These are phyloP conservation scores for Ascochyta pisi DNA, from an alignment of 2,329 filamentous ascomycete species.

Conservation along the genomic window DNA sequence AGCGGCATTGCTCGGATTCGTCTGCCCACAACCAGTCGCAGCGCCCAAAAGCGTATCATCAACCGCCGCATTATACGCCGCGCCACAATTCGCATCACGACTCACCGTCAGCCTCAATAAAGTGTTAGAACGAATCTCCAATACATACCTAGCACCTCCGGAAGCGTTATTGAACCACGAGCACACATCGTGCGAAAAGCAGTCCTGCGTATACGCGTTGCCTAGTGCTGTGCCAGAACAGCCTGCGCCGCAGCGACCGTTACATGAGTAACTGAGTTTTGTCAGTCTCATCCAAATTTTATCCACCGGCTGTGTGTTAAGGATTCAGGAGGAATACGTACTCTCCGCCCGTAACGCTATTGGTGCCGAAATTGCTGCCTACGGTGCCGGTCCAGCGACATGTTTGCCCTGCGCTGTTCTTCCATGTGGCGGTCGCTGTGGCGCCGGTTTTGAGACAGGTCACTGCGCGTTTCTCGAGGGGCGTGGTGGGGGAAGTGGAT, in stretches of 20 bases:
- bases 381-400: constrained; percentile 56
- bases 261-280: constrained; percentile 56
- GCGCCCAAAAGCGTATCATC: constrained; percentile 54
- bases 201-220: constrained; percentile 60
- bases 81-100: constrained; percentile 59
- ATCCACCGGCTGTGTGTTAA: not conserved
- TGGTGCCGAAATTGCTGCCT: constrained; percentile 58
- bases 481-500: constrained; percentile 1
- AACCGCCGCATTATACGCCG: constrained; percentile 52
- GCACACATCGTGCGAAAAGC: constrained; percentile 60
- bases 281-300: constrained; percentile 1
- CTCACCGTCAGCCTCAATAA: not conserved
- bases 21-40: constrained; percentile 37
- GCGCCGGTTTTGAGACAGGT: constrained; percentile 51
- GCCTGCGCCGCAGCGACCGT: constrained; percentile 58
- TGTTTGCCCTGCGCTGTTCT: constrained; percentile 51
- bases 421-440: constrained; percentile 57
- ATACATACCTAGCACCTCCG: constrained; percentile 53
- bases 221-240: constrained; percentile 55
- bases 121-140: not conserved
- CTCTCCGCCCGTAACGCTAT: constrained; percentile 54
- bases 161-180: constrained; percentile 59
- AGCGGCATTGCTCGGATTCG: constrained; percentile 37
- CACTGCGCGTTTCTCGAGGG: constrained; percentile 34
- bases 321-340: constrained; percentile 33